Evolutionary conservation across 805 yeast species (phyloP).

Genomic region (Tetrapisispora namnaoensis): DNA sequence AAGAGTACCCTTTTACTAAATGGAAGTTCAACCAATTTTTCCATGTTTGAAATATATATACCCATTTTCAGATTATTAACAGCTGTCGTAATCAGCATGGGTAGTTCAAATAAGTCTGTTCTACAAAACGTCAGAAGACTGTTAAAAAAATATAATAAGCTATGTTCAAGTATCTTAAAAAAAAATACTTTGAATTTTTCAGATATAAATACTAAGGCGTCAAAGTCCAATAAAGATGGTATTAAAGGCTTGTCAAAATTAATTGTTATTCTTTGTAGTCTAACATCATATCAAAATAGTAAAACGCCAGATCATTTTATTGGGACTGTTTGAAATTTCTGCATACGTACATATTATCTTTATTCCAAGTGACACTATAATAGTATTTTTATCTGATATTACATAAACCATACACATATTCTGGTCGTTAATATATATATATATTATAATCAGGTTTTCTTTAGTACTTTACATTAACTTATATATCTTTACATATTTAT

Average conservation of each 20-base stretch:
- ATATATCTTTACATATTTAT: background rate
- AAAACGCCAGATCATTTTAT: background rate
- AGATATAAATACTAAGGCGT: slow-evolving; percentile 19
- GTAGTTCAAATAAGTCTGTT: slow-evolving; percentile 59
- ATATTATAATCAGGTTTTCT: background rate
- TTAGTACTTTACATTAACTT: background rate
- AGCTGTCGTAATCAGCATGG: slow-evolving; percentile 62
- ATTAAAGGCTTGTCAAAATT: slow-evolving; percentile 46
- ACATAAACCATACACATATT: no score
- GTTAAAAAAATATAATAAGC: slow-evolving; percentile 40
- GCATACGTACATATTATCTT: no score
- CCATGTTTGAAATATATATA: slow-evolving; percentile 56
- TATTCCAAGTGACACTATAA: no score
- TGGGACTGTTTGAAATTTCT: slow-evolving; percentile 6
- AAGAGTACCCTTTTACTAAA: slow-evolving; percentile 40
- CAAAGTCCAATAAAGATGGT: slow-evolving; percentile 21
- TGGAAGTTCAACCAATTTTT: slow-evolving; percentile 30
- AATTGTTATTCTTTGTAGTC: slow-evolving; percentile 43
- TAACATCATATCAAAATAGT: slow-evolving; percentile 37
- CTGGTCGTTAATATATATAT: background rate
- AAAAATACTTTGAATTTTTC: slow-evolving; percentile 37
- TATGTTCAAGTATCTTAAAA: slow-evolving; percentile 55
- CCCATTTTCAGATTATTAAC: slow-evolving; percentile 67
- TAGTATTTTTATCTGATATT: no score
- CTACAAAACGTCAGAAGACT: slow-evolving; percentile 43